Evolutionary conservation across 2,329 filamentous ascomycete genomes (phyloP), one percentile per base, ranked within the genome.

Genomic region (Pseudogymnoascus sp.): DNA sequence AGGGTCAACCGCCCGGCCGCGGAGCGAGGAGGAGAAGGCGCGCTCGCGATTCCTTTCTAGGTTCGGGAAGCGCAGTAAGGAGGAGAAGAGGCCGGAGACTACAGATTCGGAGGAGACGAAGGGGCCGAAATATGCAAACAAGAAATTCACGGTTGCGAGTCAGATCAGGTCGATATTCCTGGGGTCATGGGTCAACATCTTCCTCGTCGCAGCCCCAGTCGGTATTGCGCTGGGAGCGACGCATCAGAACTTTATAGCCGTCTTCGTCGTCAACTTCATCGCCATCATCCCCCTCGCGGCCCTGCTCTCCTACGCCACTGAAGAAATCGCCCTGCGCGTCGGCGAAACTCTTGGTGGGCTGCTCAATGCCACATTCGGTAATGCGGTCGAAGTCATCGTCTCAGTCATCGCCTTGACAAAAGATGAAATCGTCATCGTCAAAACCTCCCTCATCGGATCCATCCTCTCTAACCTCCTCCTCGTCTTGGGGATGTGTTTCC

Each of bases 261-360:
- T 95, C 57, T 97, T 97, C 71, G 84, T 93, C 63, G 83, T 97
- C 76, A 97, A 97, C 78, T 97, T 97, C 71, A 83, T 97, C 67
- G 93, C 93, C 66, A 96, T 97, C 69, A 87, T 97, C 65, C 93
- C 93, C 0, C 81, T 97, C 42, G 93, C 93, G 2, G 90, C 88
- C 12, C 87, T 96, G 79, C 80, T 97, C 23, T 88, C 89, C 69
- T 96, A 89, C 71, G 90, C 91, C 0, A 97, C 93, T 0, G 93
- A 97, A 74, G 92, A 96, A 75, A 88, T 97, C 67, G 90, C 93
- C 2, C 77, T 93, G 62, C 83, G 87, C 64, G 88, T 87, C 0
- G 92, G 93, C 60, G 92, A 97, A 74, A 93, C 90, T 0, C 78
- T 96, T 2, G 93, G 93, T 66, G 93, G 93, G 63, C 79, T 97